Percentiles rank a stretch among this genome's conserved stretches.
Evolutionary conservation across 75 land plant genomes (phyloP).

Genomic region (Pinus albicaulis): DNA sequence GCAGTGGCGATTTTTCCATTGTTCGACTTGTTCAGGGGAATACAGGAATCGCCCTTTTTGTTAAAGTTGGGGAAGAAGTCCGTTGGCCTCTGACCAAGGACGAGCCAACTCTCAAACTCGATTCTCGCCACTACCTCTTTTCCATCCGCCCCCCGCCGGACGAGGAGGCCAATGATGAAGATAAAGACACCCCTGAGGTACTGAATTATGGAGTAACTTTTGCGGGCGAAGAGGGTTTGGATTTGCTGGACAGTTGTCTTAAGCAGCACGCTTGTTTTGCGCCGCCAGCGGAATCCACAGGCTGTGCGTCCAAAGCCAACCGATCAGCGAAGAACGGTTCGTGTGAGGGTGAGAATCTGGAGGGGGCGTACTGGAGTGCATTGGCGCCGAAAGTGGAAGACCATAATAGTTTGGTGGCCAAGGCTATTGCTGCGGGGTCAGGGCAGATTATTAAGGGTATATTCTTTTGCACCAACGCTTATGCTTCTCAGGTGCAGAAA

Average conservation of each 20-base stretch:
- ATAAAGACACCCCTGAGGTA: too few species aligned
- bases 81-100: too few species aligned
- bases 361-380: constrained; percentile 55
- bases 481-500: constrained; percentile 33
- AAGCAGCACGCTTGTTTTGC: constrained; percentile 57
- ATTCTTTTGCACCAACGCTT: constrained; percentile 55
- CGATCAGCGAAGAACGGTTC: not conserved
- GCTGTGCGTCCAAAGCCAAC: not conserved
- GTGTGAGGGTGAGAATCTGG: not conserved
- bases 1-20: constrained; percentile 45
- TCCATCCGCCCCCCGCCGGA: too few species aligned
- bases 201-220: too few species aligned
- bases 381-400: constrained; percentile 72
- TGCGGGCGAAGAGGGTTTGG: too few species aligned
- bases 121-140: too few species aligned
- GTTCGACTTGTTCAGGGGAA: constrained; percentile 29
- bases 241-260: constrained; percentile 47
- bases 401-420: constrained; percentile 64
- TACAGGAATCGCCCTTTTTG: constrained; percentile 45
- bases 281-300: not conserved
- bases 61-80: not conserved
- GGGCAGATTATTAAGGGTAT: constrained; percentile 70
- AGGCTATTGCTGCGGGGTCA: constrained; percentile 75
- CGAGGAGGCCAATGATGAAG: constrained; percentile 23
- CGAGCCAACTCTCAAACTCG: too few species aligned